Evolutionary conservation across 495 filamentous ascomycete genomes (phyloP).

Genomic region (Xylaria flabelliformis): DNA sequence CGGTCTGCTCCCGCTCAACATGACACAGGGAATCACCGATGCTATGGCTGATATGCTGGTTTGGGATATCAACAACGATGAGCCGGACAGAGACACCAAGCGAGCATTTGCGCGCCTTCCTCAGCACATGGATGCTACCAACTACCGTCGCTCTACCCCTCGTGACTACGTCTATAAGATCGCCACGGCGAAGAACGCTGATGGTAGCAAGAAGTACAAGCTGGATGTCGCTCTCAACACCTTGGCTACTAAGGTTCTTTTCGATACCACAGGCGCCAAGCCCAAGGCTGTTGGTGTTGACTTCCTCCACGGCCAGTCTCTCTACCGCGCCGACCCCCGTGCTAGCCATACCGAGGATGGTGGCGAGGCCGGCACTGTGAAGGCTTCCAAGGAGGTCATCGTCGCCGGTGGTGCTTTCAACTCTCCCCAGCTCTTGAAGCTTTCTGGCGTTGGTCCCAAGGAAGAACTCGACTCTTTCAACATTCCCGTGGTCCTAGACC

Average conservation of each 20-base stretch:
- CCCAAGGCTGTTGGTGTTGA: constrained; percentile 67
- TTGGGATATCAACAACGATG: constrained; percentile 60
- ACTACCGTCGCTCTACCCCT: constrained; percentile 55
- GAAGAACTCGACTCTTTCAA: constrained; percentile 52
- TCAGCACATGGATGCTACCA: constrained; percentile 39
- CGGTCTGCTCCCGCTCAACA: constrained; percentile 34
- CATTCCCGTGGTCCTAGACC: constrained; percentile 60
- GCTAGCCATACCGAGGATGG: constrained; percentile 31
- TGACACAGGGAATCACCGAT: constrained; percentile 42
- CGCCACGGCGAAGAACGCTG: constrained; percentile 53
- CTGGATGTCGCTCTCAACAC: constrained; percentile 66
- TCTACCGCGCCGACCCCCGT: constrained; percentile 66
- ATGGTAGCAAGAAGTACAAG: constrained; percentile 62
- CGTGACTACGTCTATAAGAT: constrained; percentile 62
- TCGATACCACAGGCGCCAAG: constrained; percentile 49
- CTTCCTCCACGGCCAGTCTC: constrained; percentile 63
- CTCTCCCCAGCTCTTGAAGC: constrained; percentile 68
- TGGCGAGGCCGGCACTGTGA: constrained; percentile 53
- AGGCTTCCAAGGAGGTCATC: constrained; percentile 66
- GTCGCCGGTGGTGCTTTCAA: constrained; percentile 66
- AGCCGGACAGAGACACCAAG: constrained; percentile 33
- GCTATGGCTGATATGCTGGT: constrained; percentile 53
- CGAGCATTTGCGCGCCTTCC: constrained; percentile 54
- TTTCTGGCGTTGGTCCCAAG: constrained; percentile 65
- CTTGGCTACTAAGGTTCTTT: constrained; percentile 65